Percentiles rank a stretch among this genome's conserved stretches.
Conservation (phyloP, 2,329 filamentous ascomycete species). For the Epichloe sibirici region DNA sequence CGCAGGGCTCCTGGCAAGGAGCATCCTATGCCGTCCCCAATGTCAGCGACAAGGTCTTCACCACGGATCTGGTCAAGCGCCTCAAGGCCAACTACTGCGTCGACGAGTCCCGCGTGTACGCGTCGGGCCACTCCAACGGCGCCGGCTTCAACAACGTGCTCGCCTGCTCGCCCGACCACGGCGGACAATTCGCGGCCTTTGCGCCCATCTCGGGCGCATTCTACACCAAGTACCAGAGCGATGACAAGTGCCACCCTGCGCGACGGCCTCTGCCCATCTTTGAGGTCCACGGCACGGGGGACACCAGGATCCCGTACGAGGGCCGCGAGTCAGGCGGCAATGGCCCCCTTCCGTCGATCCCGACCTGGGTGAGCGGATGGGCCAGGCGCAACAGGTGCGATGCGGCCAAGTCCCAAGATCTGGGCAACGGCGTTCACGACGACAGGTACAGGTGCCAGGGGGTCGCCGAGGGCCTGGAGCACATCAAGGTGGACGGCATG, state of each 20-base stretch:
- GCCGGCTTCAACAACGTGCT: slow-evolving; percentile 30
- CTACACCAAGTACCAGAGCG: slow-evolving; percentile 23
- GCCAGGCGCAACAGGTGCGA: slow-evolving; percentile 14
- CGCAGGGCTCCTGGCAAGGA: slow-evolving; percentile 28
- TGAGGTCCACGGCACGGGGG: slow-evolving; percentile 37
- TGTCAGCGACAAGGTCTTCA: slow-evolving; percentile 29
- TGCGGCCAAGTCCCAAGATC: neutral
- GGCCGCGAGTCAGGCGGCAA: slow-evolving; percentile 26
- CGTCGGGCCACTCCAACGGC: slow-evolving; percentile 32
- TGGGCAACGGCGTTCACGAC: slow-evolving; percentile 8
- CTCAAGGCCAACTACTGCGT: slow-evolving; percentile 26
- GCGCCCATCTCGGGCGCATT: slow-evolving; percentile 29
- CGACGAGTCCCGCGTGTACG: slow-evolving; percentile 29
- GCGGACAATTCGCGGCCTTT: slow-evolving; percentile 27
- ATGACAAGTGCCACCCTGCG: slow-evolving; percentile 21
- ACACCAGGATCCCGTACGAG: slow-evolving; percentile 31
- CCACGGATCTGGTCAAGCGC: slow-evolving; percentile 28
- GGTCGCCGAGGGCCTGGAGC: slow-evolving; percentile 7
- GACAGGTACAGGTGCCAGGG: slow-evolving; percentile 9
- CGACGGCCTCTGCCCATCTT: slow-evolving; percentile 33
- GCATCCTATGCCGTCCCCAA: slow-evolving; percentile 21
- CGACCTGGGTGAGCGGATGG: slow-evolving; percentile 28
- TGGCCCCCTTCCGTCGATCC: slow-evolving; percentile 31
- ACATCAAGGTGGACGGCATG: slow-evolving; percentile 11
- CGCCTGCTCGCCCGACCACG: slow-evolving; percentile 26